phyloP scores from a whole-genome alignment of 2,329 filamentous ascomycete species.

The Immersiporthe knoxdaviesiana region DNA sequence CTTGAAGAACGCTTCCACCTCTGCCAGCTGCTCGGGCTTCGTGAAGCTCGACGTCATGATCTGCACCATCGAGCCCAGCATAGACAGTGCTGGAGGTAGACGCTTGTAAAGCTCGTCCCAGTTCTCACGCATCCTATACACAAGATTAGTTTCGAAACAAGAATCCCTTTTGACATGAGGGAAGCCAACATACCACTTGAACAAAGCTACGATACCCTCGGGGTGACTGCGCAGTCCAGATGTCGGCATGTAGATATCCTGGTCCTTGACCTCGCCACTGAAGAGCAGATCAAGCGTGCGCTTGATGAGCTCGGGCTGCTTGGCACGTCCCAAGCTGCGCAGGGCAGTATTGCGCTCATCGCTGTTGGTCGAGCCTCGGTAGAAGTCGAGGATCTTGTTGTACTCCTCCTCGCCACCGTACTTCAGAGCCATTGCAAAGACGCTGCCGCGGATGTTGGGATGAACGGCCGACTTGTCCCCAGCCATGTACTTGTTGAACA shows the following conservation, averaged over 20 bases:
- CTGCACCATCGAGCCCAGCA: slow-evolving; percentile 82
- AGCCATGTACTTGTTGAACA: slow-evolving; percentile 82
- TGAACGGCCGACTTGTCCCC: slow-evolving; percentile 84
- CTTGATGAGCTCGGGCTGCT: slow-evolving; percentile 78
- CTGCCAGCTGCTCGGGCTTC: slow-evolving; percentile 71
- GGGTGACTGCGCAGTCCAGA: slow-evolving; percentile 76
- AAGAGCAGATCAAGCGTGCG: slow-evolving; percentile 76
- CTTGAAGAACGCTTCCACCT: slow-evolving; percentile 80
- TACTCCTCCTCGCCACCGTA: slow-evolving; percentile 89
- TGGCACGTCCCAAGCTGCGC: slow-evolving; percentile 78
- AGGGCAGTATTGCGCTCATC: slow-evolving; percentile 93
- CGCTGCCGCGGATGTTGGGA: slow-evolving; percentile 85
- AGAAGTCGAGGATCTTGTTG: slow-evolving; percentile 74
- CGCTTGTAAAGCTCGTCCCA: slow-evolving; percentile 84
- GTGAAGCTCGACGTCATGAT: slow-evolving; percentile 84
- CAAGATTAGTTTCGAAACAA: neutral
- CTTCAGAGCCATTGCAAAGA: slow-evolving; percentile 82
- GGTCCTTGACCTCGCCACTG: slow-evolving; percentile 83
- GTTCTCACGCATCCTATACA: slow-evolving; percentile 68
- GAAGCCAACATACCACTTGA: slow-evolving; percentile 61
- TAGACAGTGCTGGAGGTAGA: slow-evolving; percentile 82
- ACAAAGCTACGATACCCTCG: slow-evolving; percentile 79
- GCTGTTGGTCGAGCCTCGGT: slow-evolving; percentile 72
- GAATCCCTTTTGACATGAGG: too few species aligned
- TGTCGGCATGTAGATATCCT: slow-evolving; percentile 91